Evolutionary conservation across 148 eudicot genomes (phyloP).

Genomic region (Chenopodium berlandieri): DNA sequence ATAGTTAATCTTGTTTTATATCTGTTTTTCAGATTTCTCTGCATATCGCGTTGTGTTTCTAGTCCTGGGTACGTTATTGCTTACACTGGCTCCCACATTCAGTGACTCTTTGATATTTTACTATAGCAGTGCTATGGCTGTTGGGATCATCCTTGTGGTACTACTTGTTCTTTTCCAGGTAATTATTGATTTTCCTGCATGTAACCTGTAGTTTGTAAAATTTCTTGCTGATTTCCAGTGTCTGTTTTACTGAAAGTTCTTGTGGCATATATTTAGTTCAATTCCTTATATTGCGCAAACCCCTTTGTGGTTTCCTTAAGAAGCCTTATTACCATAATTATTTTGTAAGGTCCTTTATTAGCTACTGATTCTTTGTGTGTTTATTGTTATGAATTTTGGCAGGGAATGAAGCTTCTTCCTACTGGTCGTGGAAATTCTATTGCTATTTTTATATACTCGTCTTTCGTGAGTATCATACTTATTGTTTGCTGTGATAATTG

Average conservation of each 20-base stretch:
- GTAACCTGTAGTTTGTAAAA: not conserved
- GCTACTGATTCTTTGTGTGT: not conserved
- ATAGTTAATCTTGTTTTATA: conserved; percentile 14
- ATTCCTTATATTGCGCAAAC: not conserved
- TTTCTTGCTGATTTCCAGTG: not conserved
- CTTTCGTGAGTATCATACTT: conserved; percentile 49
- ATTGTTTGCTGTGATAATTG: conserved; percentile 9
- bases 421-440: conserved; percentile 78
- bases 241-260: not conserved
- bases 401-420: conserved; percentile 99
- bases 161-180: conserved; percentile 92
- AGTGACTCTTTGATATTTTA: conserved; percentile 82
- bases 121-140: conserved; percentile 89
- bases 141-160: conserved; percentile 80
- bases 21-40: conserved; percentile 56
- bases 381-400: conserved; percentile 26
- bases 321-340: not conserved
- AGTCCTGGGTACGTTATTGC: conserved; percentile 53
- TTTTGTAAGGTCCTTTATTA: not conserved
- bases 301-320: not conserved
- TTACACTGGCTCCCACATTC: conserved; percentile 60
- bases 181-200: not conserved
- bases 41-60: conserved; percentile 63
- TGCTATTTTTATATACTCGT: conserved; percentile 67
- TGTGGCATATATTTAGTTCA: not conserved